Evolutionary conservation across 2,329 filamentous ascomycete species (phyloP).

Genomic region (Botrytis elliptica): DNA sequence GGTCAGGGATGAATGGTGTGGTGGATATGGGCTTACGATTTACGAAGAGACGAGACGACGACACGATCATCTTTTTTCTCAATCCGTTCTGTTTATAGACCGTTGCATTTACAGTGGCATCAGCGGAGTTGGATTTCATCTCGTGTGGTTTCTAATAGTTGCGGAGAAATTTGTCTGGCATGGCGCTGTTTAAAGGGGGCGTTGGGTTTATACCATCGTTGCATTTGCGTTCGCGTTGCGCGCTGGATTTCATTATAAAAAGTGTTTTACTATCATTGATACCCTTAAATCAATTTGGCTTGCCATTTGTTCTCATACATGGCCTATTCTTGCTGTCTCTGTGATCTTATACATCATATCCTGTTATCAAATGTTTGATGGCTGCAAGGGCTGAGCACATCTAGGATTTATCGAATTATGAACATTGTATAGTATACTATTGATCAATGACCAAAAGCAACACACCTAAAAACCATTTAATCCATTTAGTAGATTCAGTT

Average conservation of each 20-base stretch:
- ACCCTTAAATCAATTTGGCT: neutral
- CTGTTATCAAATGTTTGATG: no score
- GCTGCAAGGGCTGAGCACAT: neutral
- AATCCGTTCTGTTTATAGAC: neutral
- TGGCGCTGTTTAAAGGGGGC: neutral
- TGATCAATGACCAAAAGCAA: neutral
- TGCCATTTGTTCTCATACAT: neutral
- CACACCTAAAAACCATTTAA: rapidly evolving
- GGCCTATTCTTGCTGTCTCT: neutral
- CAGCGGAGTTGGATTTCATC: neutral
- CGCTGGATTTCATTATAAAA: neutral
- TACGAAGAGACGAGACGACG: neutral
- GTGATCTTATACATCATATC: neutral
- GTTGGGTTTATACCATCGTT: neutral
- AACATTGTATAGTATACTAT: neutral
- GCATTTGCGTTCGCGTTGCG: neutral
- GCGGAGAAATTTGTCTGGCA: neutral
- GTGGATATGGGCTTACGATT: neutral
- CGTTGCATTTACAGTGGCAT: neutral
- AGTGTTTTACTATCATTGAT: neutral
- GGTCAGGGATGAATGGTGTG: neutral
- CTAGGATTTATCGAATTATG: neutral
- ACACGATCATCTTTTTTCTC: neutral
- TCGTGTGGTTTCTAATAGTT: neutral
- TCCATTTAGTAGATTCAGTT: neutral